Evolutionary conservation across 257 asterid species (phyloP).

Genomic region (Capsicum chinense): DNA sequence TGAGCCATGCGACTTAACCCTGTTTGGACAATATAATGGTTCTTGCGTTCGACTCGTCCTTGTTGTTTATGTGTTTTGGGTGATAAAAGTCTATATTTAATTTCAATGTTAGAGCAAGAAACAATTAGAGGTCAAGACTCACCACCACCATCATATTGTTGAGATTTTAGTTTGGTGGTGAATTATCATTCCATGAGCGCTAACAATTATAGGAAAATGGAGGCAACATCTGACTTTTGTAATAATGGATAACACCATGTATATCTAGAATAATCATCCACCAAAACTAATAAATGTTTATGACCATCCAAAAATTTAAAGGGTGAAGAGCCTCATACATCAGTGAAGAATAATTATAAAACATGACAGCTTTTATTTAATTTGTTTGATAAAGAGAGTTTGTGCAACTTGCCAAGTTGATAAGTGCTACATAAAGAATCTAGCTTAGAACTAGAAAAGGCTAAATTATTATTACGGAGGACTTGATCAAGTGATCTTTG

Average conservation of each 20-base stretch:
- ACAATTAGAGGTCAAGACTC: too few species aligned
- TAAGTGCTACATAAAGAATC: too few species aligned
- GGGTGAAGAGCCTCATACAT: background rate
- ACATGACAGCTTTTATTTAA: too few species aligned
- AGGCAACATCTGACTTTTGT: background rate
- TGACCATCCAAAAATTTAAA: background rate
- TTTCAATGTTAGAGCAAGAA: background rate
- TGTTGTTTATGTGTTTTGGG: background rate
- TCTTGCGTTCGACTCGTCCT: background rate
- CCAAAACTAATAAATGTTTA: too few species aligned
- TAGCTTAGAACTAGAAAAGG: too few species aligned
- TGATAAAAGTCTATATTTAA: background rate
- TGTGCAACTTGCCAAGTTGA: too few species aligned
- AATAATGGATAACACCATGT: background rate
- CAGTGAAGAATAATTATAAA: too few species aligned
- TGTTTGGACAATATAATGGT: background rate
- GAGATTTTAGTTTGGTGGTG: background rate
- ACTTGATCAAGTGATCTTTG: too few species aligned
- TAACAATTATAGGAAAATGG: background rate
- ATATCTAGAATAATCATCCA: background rate
- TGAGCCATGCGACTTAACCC: background rate
- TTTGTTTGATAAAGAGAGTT: too few species aligned
- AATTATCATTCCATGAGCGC: background rate
- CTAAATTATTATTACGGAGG: too few species aligned
- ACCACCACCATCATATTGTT: too few species aligned